These are phyloP conservation scores for Colletotrichum liaoningense DNA, from an alignment of 2,329 filamentous ascomycete genomes.

Conservation along the genomic window DNA sequence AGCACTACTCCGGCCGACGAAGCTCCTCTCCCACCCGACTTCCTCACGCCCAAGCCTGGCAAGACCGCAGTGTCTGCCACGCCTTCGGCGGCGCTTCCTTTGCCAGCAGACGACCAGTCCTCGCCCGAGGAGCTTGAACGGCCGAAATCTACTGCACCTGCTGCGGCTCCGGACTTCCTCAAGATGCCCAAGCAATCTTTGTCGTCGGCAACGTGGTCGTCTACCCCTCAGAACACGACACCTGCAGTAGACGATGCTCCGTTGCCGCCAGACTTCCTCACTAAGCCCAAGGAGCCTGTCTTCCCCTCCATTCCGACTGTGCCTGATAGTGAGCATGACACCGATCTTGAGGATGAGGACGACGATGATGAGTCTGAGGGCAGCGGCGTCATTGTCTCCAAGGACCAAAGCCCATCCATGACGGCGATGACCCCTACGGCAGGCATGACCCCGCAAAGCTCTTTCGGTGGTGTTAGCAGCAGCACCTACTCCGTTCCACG, in stretches of 20 bases:
- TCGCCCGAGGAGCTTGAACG: constrained; percentile 19
- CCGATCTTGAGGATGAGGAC: constrained; percentile 55
- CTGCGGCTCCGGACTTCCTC: constrained; percentile 29
- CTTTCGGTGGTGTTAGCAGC: constrained; percentile 63
- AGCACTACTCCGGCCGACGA: constrained; percentile 40
- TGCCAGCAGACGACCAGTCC: constrained; percentile 11
- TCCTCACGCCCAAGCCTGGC: constrained; percentile 44
- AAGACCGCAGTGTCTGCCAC: constrained; percentile 37
- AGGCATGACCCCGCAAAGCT: constrained; percentile 67
- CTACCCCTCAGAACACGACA: constrained; percentile 19
- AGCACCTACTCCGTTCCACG: constrained; percentile 60
- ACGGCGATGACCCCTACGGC: constrained; percentile 58
- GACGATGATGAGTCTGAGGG: constrained; percentile 65
- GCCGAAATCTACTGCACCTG: constrained; percentile 38
- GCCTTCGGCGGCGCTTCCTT: constrained; percentile 14
- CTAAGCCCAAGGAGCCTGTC: constrained; percentile 42
- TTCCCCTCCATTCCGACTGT: constrained; percentile 25
- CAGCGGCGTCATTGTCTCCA: constrained; percentile 73
- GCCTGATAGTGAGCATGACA: constrained; percentile 34
- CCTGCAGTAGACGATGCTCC: constrained; percentile 50
- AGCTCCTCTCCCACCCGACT: constrained; percentile 37
- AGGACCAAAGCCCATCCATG: constrained; percentile 68
- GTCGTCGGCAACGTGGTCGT: constrained; percentile 31
- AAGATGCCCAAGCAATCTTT: constrained; percentile 35
- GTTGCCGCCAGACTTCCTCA: constrained; percentile 51